A percentile compares a stretch with the other conserved stretches of the same genome.
Evolutionary conservation across 163 green algal species (phyloP).

Genomic region (Scenedesmus sp.): DNA sequence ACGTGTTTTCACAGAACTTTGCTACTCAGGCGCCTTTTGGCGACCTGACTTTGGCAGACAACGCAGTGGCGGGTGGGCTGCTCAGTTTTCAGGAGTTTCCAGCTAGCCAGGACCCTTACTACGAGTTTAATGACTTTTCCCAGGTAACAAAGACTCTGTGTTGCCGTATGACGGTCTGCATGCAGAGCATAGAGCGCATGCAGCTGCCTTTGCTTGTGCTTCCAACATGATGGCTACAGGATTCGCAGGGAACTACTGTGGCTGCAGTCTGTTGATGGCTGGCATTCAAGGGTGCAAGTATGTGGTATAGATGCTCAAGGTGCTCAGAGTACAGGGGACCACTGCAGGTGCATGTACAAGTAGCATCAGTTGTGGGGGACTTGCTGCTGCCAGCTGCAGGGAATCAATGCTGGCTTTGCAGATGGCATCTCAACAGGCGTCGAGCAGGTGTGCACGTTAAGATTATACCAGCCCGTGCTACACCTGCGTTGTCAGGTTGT

Average conservation of each 20-base stretch:
- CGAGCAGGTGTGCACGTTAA: constrained; percentile 1
- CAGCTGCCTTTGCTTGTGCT: not conserved
- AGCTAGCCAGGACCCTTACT: constrained; percentile 13
- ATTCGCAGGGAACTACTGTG: not conserved
- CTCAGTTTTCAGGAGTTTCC: constrained; percentile 26
- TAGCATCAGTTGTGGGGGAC: not conserved
- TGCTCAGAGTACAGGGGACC: not conserved
- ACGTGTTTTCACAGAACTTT: constrained; percentile 32
- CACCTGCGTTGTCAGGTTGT: not conserved
- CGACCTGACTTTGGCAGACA: constrained; percentile 1
- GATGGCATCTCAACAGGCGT: constrained; percentile 29
- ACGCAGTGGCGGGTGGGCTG: constrained; percentile 7
- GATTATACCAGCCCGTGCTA: not conserved
- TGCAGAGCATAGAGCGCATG: not conserved
- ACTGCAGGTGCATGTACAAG: not conserved
- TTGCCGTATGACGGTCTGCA: not conserved
- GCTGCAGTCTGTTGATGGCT: not conserved
- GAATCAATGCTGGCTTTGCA: constrained; percentile 21
- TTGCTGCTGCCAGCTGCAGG: constrained; percentile 30
- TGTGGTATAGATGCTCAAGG: not conserved
- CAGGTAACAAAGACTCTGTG: not conserved
- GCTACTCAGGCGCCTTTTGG: constrained; percentile 29
- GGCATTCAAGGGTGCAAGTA: not conserved
- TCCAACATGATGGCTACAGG: not conserved
- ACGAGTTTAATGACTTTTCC: constrained; percentile 13